A percentile compares a stretch with the other conserved stretches of the same genome.
Conservation (phyloP, 2,329 filamentous ascomycete genomes). For the Alternaria gansuensis region DNA sequence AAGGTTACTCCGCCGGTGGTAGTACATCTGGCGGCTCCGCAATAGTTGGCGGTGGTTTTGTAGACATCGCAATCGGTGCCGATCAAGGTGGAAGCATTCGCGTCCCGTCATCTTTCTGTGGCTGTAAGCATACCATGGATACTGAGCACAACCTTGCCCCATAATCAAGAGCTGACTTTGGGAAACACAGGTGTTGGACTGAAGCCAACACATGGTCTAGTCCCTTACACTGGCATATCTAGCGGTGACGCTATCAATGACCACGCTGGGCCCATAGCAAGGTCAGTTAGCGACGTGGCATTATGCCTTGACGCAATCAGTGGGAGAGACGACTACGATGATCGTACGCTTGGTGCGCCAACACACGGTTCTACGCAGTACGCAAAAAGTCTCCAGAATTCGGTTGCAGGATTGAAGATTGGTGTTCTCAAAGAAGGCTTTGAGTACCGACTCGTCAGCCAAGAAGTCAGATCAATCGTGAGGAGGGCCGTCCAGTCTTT, state of each 20-base stretch:
- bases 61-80: slow-evolving; percentile 52
- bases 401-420: slow-evolving; percentile 37
- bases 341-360: slow-evolving; percentile 43
- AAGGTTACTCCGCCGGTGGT: slow-evolving; percentile 60
- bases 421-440: slow-evolving; percentile 42
- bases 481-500: slow-evolving; percentile 54
- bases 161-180: not conserved
- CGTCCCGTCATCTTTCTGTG: slow-evolving; percentile 51
- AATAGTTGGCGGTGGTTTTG: slow-evolving; percentile 55
- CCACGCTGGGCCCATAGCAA: slow-evolving; percentile 52
- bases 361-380: slow-evolving; percentile 36
- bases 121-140: slow-evolving; percentile 30
- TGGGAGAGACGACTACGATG: slow-evolving; percentile 45
- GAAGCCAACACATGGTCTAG: slow-evolving; percentile 61
- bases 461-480: slow-evolving; percentile 54
- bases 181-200: slow-evolving; percentile 34
- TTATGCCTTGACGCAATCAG: slow-evolving; percentile 43
- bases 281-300: slow-evolving; percentile 37
- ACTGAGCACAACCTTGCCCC: too few relatives aligned
- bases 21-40: slow-evolving; percentile 57
- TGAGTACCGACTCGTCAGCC: slow-evolving; percentile 45
- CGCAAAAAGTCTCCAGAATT: slow-evolving; percentile 22
- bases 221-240: slow-evolving; percentile 61
- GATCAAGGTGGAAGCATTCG: slow-evolving; percentile 55
- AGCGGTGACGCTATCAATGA: slow-evolving; percentile 54